phyloP scores from a whole-genome alignment of 352 stramenopile species.

The Saprolegnia parasitica region DNA sequence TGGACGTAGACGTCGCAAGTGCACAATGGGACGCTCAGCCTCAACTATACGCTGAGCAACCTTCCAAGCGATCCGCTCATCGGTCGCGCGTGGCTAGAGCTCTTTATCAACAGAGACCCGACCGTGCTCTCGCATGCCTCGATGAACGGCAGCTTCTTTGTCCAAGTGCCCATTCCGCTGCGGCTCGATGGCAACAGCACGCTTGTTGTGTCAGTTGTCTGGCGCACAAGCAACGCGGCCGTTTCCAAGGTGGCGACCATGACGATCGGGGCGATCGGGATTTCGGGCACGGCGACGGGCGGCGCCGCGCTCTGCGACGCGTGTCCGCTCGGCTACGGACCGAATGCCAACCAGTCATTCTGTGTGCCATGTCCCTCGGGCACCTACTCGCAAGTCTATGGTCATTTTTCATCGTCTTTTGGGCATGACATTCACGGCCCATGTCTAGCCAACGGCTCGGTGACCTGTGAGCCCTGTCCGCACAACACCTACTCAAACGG shows the following conservation, averaged over 20 bases:
- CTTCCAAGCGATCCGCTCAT: neutral
- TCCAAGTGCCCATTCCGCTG: neutral
- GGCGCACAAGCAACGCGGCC: conserved; percentile 4
- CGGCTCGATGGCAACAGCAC: conserved; percentile 24
- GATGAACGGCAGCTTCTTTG: conserved; percentile 22
- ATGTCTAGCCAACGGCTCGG: neutral
- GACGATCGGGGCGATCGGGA: conserved; percentile 2
- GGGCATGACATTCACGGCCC: neutral
- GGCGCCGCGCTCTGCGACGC: conserved; percentile 12
- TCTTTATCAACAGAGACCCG: conserved; percentile 18
- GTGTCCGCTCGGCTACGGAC: conserved; percentile 11
- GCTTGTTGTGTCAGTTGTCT: conserved; percentile 18
- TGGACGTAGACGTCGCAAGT: conserved; percentile 14
- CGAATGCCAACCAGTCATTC: conserved; percentile 15
- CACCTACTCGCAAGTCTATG: neutral
- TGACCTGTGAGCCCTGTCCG: conserved; percentile 9
- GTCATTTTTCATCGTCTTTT: neutral
- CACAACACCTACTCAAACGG: conserved; percentile 11
- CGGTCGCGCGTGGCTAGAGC: conserved; percentile 9
- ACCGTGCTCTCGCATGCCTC: neutral
- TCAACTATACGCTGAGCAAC: conserved; percentile 24
- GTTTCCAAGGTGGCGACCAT: conserved; percentile 11
- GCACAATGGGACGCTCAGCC: conserved; percentile 9
- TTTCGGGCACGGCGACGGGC: conserved; percentile 3
- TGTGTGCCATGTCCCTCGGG: conserved; percentile 17